Base-by-base conservation (phyloP, 352 stramenopile genomes). In the Poterioochromonas sp. region DNA sequence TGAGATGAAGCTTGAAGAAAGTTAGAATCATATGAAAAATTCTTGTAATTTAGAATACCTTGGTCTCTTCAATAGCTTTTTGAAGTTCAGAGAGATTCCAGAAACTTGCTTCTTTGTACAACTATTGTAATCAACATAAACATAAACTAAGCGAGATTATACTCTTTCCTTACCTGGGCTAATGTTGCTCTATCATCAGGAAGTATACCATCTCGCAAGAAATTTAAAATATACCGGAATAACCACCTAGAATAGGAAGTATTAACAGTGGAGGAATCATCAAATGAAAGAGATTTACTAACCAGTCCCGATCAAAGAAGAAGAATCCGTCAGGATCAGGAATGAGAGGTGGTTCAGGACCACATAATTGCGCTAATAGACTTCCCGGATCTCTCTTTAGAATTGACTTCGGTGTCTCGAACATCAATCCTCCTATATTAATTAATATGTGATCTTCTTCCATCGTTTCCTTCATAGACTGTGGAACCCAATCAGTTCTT, bases 251-350 rank as follows among this genome's bases (percentile, higher is more conserved):
- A 43, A 71, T 32, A 68, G 26, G 29, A 68, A 32, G 15, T n/a
- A 18, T 39, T 68, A 37, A 39, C 5, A 39, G 29, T 15, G 26
- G 29, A 40, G 58, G 15, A 15, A 26, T 39, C 11, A 26, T 39
- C 11, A 15, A 68, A 15, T 32, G 26, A 15, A 15, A n/a, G n/a
- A 71, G 11, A 71, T n/a, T 8, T 41, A 71, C 62, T 40, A 8
- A 71, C 65, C 65, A 74, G 29, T 74, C 65, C 0, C 65, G 65
- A 35, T 74, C 65, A 39, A 74, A 74, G 53, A 40, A 74, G 40
- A 58, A 74, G 40, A 74, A 71, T 12, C 62, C 65, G 29, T 74
- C 37, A 39, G 37, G 65, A 35, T 74, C 65, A 40, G 65, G 65
- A 58, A 35, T 18, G 3, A 74, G 1, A 54, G 65, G 65, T 26